Conservation (phyloP, 805 yeast species). For the Candida golubevii region DNA sequence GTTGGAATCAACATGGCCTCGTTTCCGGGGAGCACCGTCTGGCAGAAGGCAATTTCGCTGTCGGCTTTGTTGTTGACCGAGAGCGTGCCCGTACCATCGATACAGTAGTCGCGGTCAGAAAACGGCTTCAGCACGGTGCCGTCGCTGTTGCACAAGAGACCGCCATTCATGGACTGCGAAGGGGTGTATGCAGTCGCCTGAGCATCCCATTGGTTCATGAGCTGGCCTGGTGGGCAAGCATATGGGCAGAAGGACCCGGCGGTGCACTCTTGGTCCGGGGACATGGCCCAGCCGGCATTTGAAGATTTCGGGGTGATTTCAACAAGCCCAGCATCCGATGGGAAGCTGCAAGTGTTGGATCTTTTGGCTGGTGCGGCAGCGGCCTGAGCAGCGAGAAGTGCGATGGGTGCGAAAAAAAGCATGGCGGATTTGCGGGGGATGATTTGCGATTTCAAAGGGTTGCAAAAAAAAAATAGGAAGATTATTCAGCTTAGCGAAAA, state of each 20-base stretch:
- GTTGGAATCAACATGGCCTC: constrained; percentile 94
- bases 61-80: constrained; percentile 54
- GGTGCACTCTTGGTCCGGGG: constrained; percentile 66
- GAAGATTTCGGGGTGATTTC: constrained; percentile 52
- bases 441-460: too few relatives aligned
- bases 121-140: constrained; percentile 66
- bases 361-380: constrained; percentile 25
- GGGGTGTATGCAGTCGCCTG: constrained; percentile 64
- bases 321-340: constrained; percentile 63
- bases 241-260: constrained; percentile 85
- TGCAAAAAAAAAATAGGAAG: too few relatives aligned
- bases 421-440: neutral
- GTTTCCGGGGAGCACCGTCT: constrained; percentile 90
- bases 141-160: constrained; percentile 67
- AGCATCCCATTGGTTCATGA: constrained; percentile 89
- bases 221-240: constrained; percentile 85
- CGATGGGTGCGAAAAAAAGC: constrained; percentile 17
- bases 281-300: constrained; percentile 87
- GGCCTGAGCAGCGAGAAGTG: constrained; percentile 20
- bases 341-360: constrained; percentile 60
- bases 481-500: too few relatives aligned
- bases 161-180: constrained; percentile 81
- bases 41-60: constrained; percentile 74
- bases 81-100: constrained; percentile 76
- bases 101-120: constrained; percentile 57